A percentile compares a stretch with the other conserved stretches of the same genome.
These are phyloP conservation scores for Podospora appendiculata DNA, from an alignment of 495 filamentous ascomycete genomes.

Conservation along the genomic window DNA sequence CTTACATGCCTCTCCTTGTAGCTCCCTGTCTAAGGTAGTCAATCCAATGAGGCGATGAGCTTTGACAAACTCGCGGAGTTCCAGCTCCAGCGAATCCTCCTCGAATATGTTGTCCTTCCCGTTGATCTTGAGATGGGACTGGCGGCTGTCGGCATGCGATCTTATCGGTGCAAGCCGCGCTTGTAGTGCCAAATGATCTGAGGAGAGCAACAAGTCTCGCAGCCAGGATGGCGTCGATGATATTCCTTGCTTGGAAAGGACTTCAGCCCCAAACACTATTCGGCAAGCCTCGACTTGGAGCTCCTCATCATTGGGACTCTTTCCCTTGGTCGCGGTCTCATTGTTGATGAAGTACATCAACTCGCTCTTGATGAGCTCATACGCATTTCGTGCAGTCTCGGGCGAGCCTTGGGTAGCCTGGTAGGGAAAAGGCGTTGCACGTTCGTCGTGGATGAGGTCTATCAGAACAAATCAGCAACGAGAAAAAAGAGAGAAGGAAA, in stretches of 20 bases:
- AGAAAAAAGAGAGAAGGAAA: not conserved
- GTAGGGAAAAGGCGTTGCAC: conserved; percentile 40
- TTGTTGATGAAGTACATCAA: conserved; percentile 33
- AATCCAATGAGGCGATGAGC: conserved; percentile 41
- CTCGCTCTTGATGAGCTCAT: conserved; percentile 45
- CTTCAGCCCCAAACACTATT: conserved; percentile 33
- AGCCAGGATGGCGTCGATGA: conserved; percentile 39
- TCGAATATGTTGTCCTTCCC: conserved; percentile 42
- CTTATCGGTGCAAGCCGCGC: conserved; percentile 30
- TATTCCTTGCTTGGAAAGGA: conserved; percentile 16
- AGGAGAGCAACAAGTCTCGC: conserved; percentile 43
- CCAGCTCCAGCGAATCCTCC: conserved; percentile 36
- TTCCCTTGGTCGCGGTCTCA: conserved; percentile 18
- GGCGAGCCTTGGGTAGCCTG: conserved; percentile 27
- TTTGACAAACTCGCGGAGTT: conserved; percentile 41
- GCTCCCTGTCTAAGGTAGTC: conserved; percentile 45
- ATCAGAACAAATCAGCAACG: conserved; percentile 4
- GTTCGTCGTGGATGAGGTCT: conserved; percentile 51
- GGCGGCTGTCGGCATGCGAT: conserved; percentile 20
- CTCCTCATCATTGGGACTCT: conserved; percentile 30
- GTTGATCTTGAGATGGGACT: conserved; percentile 34
- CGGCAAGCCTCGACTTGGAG: conserved; percentile 35
- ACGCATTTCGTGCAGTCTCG: conserved; percentile 34
- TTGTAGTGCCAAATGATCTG: conserved; percentile 23
- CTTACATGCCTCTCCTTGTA: conserved; percentile 43